Evolutionary conservation across 331 rosid genomes (phyloP).

Genomic region (Malus hybrid): DNA sequence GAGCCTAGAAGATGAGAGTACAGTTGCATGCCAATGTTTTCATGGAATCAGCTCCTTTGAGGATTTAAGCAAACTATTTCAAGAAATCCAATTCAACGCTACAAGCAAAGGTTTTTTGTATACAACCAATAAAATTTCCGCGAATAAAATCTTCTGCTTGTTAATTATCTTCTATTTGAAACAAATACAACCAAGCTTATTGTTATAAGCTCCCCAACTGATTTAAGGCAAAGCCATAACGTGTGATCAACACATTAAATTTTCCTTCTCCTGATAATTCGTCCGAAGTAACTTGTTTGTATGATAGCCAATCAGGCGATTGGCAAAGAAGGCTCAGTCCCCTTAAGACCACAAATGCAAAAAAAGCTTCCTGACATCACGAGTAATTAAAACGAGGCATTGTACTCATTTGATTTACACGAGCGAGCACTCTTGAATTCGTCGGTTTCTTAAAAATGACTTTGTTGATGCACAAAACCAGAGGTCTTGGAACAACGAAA

Average conservation of each 20-base stretch:
- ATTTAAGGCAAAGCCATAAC: too few relatives aligned
- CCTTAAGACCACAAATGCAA: slow-evolving; percentile 14
- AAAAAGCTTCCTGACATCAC: background rate
- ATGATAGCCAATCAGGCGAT: slow-evolving; percentile 52
- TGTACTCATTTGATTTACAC: background rate
- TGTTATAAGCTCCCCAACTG: too few relatives aligned
- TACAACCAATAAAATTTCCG: slow-evolving; percentile 32
- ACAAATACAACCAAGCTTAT: too few relatives aligned
- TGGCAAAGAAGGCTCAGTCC: too few relatives aligned
- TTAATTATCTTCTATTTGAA: too few relatives aligned
- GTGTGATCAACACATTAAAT: slow-evolving; percentile 24
- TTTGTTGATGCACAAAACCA: background rate
- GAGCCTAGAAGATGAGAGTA: too few relatives aligned
- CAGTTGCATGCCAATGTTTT: too few relatives aligned
- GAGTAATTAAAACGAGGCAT: background rate
- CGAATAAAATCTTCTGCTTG: too few relatives aligned
- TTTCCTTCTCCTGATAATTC: slow-evolving; percentile 82
- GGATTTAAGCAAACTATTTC: too few relatives aligned
- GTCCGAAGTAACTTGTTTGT: slow-evolving; percentile 87
- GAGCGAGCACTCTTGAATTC: background rate
- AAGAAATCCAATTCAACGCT: too few relatives aligned
- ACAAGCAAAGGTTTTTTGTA: slow-evolving; percentile 12
- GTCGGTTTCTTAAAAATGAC: background rate
- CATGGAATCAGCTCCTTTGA: too few relatives aligned
- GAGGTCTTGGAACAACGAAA: too few relatives aligned